Evolutionary conservation across 2,329 filamentous ascomycete genomes (phyloP), one percentile per base, ranked within the genome.

Genomic region (Microthyrium microscopicum): DNA sequence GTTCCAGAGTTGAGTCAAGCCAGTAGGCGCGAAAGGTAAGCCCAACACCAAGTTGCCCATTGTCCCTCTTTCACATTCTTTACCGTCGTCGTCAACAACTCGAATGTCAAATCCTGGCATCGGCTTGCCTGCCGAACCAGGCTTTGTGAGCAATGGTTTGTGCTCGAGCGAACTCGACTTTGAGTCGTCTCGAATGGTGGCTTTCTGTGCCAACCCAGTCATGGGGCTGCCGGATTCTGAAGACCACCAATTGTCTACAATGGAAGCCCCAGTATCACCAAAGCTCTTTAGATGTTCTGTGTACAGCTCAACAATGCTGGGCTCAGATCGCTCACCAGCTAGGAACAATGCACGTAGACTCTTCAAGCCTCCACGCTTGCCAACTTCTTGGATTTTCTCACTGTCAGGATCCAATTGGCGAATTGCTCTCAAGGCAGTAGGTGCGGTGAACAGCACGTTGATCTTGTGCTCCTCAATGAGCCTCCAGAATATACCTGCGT

Each of bases 21-120:
- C 84, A 0, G 83, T 89, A 0, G 85, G 87, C 0, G 81, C 82
- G 19, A 94, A 62, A 0, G 87, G 87, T 35, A 82, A 67, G 0
- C 64, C 77, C 33, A 95, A 63, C 7, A 94, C 84, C 40, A 94
- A 89, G 50, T 94, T 94, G 0, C 85, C 87, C 80, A 91, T 92
- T 16, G 59, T 71, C 2, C 79, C 80, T 20, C 56, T 61, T n/a
- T 66, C 53, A 0, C 91, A 62, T 49, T 84, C 77, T 1, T 66
- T 63, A 4, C 85, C 85, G 1, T 71, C 60, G 45, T 94, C 84
- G 49, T 92, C 73, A 3, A 94, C 83, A 11, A 87, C 66, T 12
- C 77, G 68, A 3, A 94, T 77, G 45, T 93, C 81, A 46, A 92
- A 94, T 0, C 85, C 87, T 0, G 84, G 85, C 75, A 91, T 83